Conservation (phyloP, 2,329 filamentous ascomycete species). For the Chaetomiaceae sp. region DNA sequence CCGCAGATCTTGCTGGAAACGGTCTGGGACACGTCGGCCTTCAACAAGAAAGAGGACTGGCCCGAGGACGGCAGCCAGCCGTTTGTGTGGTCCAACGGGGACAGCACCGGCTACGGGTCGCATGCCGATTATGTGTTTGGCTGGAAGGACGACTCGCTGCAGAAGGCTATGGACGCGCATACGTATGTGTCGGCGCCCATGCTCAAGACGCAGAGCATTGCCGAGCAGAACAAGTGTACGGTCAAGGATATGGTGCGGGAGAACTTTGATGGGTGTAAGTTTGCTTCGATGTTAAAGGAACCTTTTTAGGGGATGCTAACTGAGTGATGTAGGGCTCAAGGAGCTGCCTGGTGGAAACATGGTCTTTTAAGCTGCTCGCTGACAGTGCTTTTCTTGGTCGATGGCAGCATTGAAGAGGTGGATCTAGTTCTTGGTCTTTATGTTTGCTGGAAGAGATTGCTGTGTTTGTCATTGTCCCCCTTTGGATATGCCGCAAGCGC, state of each 20-base stretch:
- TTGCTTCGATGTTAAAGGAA: neutral
- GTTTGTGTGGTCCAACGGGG: slow-evolving; percentile 23
- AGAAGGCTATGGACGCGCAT: slow-evolving; percentile 37
- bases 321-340: slow-evolving; percentile 1
- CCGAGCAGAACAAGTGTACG: slow-evolving; percentile 29
- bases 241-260: slow-evolving; percentile 28
- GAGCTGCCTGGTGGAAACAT: slow-evolving; percentile 13
- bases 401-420: too few relatives aligned
- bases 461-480: too few relatives aligned
- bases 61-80: slow-evolving; percentile 19
- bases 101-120: slow-evolving; percentile 32
- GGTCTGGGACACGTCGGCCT: slow-evolving; percentile 21
- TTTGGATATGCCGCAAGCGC: too few relatives aligned
- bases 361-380: neutral
- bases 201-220: slow-evolving; percentile 30
- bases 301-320: neutral
- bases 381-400: too few relatives aligned
- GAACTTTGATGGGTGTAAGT: slow-evolving; percentile 31
- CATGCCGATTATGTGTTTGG: slow-evolving; percentile 43
- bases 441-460: too few relatives aligned
- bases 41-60: slow-evolving; percentile 19
- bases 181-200: slow-evolving; percentile 28
- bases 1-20: slow-evolving; percentile 23
- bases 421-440: too few relatives aligned
- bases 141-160: slow-evolving; percentile 40